phyloP scores from a whole-genome alignment of 148 eudicot genomes.

The Cornus florida region DNA sequence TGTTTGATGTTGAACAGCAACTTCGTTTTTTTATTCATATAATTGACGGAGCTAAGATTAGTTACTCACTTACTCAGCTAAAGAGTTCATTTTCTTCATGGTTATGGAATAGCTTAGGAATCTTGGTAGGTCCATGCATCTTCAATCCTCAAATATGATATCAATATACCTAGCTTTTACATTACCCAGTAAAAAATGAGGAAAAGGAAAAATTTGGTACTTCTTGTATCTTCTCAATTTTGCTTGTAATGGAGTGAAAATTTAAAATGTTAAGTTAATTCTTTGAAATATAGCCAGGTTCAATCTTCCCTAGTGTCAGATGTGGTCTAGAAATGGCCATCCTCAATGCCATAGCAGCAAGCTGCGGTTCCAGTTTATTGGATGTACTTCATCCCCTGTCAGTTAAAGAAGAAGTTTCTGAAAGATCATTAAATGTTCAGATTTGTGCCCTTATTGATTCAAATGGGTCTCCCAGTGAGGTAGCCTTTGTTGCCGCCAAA shows the following conservation, averaged over 20 bases:
- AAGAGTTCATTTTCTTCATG: slow-evolving; percentile 75
- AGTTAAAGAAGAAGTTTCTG: slow-evolving; percentile 25
- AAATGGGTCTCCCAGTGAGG: slow-evolving; percentile 67
- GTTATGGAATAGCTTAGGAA: slow-evolving; percentile 76
- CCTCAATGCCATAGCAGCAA: slow-evolving; percentile 82
- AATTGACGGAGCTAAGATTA: slow-evolving; percentile 49
- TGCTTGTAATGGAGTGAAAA: not conserved
- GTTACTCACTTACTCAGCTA: slow-evolving; percentile 54
- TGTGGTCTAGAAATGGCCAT: slow-evolving; percentile 98
- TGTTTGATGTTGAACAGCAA: slow-evolving; percentile 84
- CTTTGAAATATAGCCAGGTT: slow-evolving; percentile 53
- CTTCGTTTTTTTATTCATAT: slow-evolving; percentile 63
- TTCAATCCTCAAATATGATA: not conserved
- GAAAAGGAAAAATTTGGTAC: not conserved
- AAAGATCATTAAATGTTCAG: slow-evolving; percentile 41
- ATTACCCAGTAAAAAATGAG: not conserved
- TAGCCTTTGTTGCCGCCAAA: slow-evolving; percentile 55
- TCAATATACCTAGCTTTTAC: not conserved
- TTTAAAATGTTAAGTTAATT: not conserved
- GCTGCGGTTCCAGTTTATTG: slow-evolving; percentile 54
- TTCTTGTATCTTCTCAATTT: slow-evolving; percentile 1
- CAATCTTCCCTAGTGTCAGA: slow-evolving; percentile 84
- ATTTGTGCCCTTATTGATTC: slow-evolving; percentile 91
- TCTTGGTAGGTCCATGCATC: slow-evolving; percentile 53
- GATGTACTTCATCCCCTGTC: slow-evolving; percentile 48